Conservation (phyloP, 768 basidiomycete genomes). For the Cyclocybe aegerita region DNA sequence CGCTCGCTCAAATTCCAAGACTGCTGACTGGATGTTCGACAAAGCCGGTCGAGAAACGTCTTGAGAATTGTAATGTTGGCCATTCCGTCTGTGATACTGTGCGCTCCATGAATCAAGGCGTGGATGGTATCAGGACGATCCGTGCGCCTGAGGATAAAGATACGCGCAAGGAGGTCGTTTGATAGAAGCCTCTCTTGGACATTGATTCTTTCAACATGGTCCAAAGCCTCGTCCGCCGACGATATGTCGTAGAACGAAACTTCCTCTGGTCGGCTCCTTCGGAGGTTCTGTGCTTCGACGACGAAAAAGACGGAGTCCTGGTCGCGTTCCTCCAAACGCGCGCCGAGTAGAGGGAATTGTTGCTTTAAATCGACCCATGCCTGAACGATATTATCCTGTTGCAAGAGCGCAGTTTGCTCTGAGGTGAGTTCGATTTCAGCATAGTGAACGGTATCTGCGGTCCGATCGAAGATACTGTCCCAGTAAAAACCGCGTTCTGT, state of each 20-base stretch:
- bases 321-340: conserved; percentile 32
- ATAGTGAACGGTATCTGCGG: conserved; percentile 41
- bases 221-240: conserved; percentile 33
- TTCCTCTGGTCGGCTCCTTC: conserved; percentile 32
- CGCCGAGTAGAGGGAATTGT: conserved; percentile 49
- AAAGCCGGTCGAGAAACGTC: conserved; percentile 44
- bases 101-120: conserved; percentile 42
- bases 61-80: conserved; percentile 40
- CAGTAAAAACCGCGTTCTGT: conserved; percentile 43
- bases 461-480: conserved; percentile 40
- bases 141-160: conserved; percentile 39
- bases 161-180: conserved; percentile 37
- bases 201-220: conserved; percentile 25
- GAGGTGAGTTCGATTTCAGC: conserved; percentile 25
- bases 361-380: conserved; percentile 50
- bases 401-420: conserved; percentile 5
- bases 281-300: conserved; percentile 37
- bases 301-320: conserved; percentile 35
- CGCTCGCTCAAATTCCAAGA: conserved; percentile 33
- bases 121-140: conserved; percentile 38
- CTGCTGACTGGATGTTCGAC: conserved; percentile 6
- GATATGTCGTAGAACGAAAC: conserved; percentile 31
- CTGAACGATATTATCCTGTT: conserved; percentile 31
- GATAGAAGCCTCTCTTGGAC: conserved; percentile 38
- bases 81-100: conserved; percentile 51